A percentile compares a stretch with the other conserved stretches of the same genome.
These are phyloP conservation scores for Wickerhamomyces queroliae DNA, from an alignment of 805 yeast genomes.

Conservation along the genomic window DNA sequence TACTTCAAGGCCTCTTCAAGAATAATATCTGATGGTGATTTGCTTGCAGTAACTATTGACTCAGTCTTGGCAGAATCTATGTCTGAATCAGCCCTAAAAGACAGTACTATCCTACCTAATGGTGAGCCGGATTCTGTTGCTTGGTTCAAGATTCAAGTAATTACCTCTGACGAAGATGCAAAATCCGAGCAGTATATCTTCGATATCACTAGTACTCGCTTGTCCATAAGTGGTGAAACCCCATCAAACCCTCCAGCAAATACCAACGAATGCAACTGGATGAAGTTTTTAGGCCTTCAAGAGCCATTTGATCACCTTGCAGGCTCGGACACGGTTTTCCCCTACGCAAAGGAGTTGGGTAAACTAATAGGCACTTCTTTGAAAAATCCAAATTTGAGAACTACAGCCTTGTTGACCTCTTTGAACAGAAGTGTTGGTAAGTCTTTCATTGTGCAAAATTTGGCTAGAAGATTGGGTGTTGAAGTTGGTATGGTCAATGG, in stretches of 20 bases:
- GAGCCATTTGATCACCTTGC: slow-evolving; percentile 30
- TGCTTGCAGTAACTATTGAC: slow-evolving; percentile 76
- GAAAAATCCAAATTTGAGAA: slow-evolving; percentile 35
- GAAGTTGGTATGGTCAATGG: slow-evolving; percentile 68
- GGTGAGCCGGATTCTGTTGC: slow-evolving; percentile 71
- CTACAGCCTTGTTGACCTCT: slow-evolving; percentile 65
- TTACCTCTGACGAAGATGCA: slow-evolving; percentile 22
- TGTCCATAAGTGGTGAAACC: slow-evolving; percentile 62
- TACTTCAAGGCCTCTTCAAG: slow-evolving; percentile 55
- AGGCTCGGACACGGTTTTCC: slow-evolving; percentile 27
- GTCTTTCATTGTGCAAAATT: slow-evolving; percentile 49
- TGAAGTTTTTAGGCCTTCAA: slow-evolving; percentile 39
- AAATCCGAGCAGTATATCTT: slow-evolving; percentile 42
- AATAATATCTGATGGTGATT: slow-evolving; percentile 57
- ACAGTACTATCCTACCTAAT: slow-evolving; percentile 40
- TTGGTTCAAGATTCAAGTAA: slow-evolving; percentile 72
- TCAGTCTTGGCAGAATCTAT: slow-evolving; percentile 55
- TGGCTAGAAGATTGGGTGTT: slow-evolving; percentile 55
- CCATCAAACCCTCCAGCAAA: slow-evolving; percentile 29
- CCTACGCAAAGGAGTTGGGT: slow-evolving; percentile 43
- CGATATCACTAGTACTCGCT: slow-evolving; percentile 61
- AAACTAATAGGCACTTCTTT: slow-evolving; percentile 52
- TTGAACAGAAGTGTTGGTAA: slow-evolving; percentile 78
- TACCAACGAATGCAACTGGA: slow-evolving; percentile 31
- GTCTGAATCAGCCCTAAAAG: slow-evolving; percentile 16